phyloP scores from a whole-genome alignment of 148 eudicot genomes.

The Mesembryanthemum crystallinum region DNA sequence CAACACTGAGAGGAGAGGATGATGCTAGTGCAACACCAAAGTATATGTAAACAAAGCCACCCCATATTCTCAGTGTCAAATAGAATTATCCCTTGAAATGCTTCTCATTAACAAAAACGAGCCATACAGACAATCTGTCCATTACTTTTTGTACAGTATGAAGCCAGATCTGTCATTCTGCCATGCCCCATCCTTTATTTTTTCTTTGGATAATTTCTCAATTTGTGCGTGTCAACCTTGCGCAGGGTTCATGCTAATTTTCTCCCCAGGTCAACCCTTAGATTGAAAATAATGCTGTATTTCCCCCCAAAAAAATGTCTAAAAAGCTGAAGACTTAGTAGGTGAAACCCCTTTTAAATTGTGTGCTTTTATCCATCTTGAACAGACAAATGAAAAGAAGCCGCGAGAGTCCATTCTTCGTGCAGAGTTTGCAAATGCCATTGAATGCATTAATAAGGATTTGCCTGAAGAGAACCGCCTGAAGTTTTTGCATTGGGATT shows the following conservation, averaged over 20 bases:
- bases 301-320: not conserved
- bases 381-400: slow-evolving; percentile 69
- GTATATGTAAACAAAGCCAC: not conserved
- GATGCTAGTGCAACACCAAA: not conserved
- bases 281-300: not conserved
- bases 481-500: slow-evolving; percentile 83
- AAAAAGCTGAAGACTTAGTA: not conserved
- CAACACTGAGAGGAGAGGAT: not conserved
- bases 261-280: too few species aligned
- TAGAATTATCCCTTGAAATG: not conserved
- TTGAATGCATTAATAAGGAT: slow-evolving; percentile 60
- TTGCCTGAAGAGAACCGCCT: slow-evolving; percentile 64
- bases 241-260: too few species aligned
- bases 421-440: slow-evolving; percentile 78
- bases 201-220: too few species aligned
- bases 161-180: not conserved
- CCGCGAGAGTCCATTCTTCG: slow-evolving; percentile 88
- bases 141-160: not conserved
- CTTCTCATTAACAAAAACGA: not conserved
- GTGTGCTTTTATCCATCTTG: slow-evolving; percentile 6
- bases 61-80: not conserved
- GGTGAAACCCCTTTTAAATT: not conserved
- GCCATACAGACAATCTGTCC: not conserved
- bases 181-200: too few species aligned
- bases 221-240: too few species aligned